A percentile compares a stretch with the other conserved stretches of the same genome.
Conservation (phyloP, 805 yeast species). For the Hanseniaspora lindneri region DNA sequence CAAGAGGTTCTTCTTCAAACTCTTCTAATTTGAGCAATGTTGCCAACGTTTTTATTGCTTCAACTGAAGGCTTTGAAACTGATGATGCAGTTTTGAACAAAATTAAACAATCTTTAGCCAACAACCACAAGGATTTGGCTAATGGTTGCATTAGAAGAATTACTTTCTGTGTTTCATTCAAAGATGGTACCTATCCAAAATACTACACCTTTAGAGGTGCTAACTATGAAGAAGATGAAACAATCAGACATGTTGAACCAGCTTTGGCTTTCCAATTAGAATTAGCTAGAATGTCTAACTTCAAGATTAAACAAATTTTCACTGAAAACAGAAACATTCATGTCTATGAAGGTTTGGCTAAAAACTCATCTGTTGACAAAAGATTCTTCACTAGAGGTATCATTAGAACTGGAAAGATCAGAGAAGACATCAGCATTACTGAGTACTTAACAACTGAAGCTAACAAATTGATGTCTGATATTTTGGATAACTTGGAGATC, state of each 20-base stretch:
- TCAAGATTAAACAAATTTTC: slow-evolving; percentile 85
- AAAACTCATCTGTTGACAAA: slow-evolving; percentile 85
- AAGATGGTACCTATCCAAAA: slow-evolving; percentile 80
- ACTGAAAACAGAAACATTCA: slow-evolving; percentile 96
- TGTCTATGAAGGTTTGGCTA: slow-evolving; percentile 92
- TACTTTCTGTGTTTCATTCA: slow-evolving; percentile 77
- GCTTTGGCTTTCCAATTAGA: slow-evolving; percentile 96
- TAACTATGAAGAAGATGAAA: slow-evolving; percentile 71
- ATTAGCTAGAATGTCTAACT: slow-evolving; percentile 84
- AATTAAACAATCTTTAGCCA: slow-evolving; percentile 53
- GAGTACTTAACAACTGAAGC: slow-evolving; percentile 95
- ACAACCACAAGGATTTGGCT: slow-evolving; percentile 55
- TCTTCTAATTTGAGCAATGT: slow-evolving; percentile 53
- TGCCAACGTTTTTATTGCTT: slow-evolving; percentile 64
- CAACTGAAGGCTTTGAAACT: slow-evolving; percentile 57
- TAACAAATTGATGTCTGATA: slow-evolving; percentile 88
- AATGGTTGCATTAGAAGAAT: slow-evolving; percentile 78
- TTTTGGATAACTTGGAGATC: slow-evolving; percentile 86
- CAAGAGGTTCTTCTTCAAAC: slow-evolving; percentile 43
- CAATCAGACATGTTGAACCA: slow-evolving; percentile 95
- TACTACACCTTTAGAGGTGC: slow-evolving; percentile 94
- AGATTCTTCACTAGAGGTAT: slow-evolving; percentile 96
- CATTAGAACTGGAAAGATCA: slow-evolving; percentile 86
- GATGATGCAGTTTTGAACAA: slow-evolving; percentile 58
- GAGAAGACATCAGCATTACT: slow-evolving; percentile 84